Evolutionary conservation across 1,139 yeast species (phyloP), one percentile per base, ranked within the genome.

Genomic region (Schizosaccharomyces versatilis): DNA sequence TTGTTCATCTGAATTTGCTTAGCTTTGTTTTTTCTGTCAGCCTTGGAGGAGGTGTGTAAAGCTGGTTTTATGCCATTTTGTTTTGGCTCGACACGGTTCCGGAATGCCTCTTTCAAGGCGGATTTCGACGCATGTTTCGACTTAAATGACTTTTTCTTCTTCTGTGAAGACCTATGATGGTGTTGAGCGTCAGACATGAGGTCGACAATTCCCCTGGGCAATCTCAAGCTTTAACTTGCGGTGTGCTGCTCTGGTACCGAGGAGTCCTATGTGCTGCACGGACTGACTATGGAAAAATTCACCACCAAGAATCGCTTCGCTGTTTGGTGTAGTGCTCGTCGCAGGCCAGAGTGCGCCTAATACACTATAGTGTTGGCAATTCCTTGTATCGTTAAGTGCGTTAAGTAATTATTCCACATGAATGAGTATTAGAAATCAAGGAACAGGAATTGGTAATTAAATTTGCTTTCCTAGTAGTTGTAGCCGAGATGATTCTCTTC

Each of bases 101-200:
- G 86, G 62, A 72, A 72, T 57, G 76, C 73, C 61, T 83, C 81
- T 66, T 85, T 88, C 63, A 86, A 67, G 55, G 86, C 78, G 55
- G 95, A 84, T 65, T 88, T 88, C 7, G 94, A 77, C 24, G 95
- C 78, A 71, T 88, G 97, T 64, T 79, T 81, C 6, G 94, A 79
- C 66, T 88, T 88, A 74, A 85, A 88, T 10, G 90, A 76, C 69
- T 88, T 88, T 55, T 79, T 80, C 66, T 80, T 80, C 68, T 84
- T 86, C 56, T 82, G 71, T 6, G 94, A 79, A n/a, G 88, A 73
- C 66, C 95, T 76, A 65, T 86, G 95, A n/a, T 83, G 78, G 65
- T 79, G 81, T 5, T 15, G 15, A n/a, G 14, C 41, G 41, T 15
- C 41, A 15, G 41, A n/a, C 41, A 40, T 40, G 32, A 24, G 32